Evolutionary conservation across 768 basidiomycete species (phyloP).

Genomic region (Collybiopsis luxurians): DNA sequence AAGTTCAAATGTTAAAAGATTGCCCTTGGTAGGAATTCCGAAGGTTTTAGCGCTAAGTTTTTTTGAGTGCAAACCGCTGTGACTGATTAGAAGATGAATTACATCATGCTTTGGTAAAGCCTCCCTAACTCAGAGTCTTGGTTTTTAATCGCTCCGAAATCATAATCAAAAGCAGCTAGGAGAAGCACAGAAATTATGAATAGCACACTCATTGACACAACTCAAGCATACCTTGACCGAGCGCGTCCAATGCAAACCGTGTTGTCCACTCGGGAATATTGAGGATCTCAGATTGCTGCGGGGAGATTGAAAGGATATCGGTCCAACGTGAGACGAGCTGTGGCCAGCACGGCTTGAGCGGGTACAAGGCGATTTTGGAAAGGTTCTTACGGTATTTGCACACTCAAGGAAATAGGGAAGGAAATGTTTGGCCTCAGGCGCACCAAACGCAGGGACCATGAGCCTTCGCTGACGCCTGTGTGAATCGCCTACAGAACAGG

Average conservation of each 20-base stretch:
- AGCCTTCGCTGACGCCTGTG: conserved; percentile 29
- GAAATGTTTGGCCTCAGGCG: conserved; percentile 22
- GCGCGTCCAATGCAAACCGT: conserved; percentile 34
- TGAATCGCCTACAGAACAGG: conserved; percentile 12
- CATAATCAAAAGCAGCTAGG: conserved; percentile 35
- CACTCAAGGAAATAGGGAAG: conserved; percentile 25
- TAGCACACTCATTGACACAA: conserved; percentile 8
- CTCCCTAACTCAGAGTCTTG: conserved; percentile 32
- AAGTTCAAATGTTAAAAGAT: neutral
- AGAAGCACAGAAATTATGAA: too few relatives aligned
- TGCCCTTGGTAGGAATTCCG: conserved; percentile 8
- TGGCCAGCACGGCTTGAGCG: neutral
- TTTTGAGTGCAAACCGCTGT: neutral
- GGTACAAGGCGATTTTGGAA: too few relatives aligned
- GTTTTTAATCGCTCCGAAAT: conserved; percentile 38
- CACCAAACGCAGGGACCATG: conserved; percentile 33
- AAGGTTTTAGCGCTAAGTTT: conserved; percentile 20
- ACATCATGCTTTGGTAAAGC: conserved; percentile 36
- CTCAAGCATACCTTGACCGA: conserved; percentile 29
- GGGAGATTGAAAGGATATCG: conserved; percentile 17
- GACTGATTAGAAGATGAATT: conserved; percentile 8
- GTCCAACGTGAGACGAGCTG: conserved; percentile 27
- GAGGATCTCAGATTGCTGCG: conserved; percentile 15
- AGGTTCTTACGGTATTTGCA: conserved; percentile 14
- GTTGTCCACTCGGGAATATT: conserved; percentile 27